Evolutionary conservation across 2,329 filamentous ascomycete species (phyloP), one percentile per base, ranked within the genome.

Genomic region (Colletotrichum sp.): DNA sequence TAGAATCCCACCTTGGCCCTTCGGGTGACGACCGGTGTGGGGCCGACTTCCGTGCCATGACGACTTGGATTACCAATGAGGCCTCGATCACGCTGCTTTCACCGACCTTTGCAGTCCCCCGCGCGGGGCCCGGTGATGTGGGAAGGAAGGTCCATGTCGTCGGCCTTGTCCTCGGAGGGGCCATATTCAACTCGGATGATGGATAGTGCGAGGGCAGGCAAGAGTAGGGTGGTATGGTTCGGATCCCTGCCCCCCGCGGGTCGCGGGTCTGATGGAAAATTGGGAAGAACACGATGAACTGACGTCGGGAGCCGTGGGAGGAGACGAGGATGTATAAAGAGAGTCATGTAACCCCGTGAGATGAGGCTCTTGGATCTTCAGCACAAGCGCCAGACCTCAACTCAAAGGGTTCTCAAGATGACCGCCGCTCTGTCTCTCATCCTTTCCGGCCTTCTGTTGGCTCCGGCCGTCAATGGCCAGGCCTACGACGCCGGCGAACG

Each of bases 361-460:
- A 34, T 61, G 49, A 29, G 16, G 5, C 44, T 69, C 36, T 52
- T 6, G 57, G 29, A 61, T 69, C 63, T 36, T 44, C 73, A 76
- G 70, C 65, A 73, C 70, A 73, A 69, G 74, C 74, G 70, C 65
- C 57, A 64, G 64, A 62, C 30, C 65, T 73, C 74, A 69, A 25
- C 63, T 65, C 32, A 49, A 69, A 61, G 62, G 70, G 64, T 52
- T 62, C 49, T 73, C 29, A 78, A 79, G 59, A 68, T 80, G 65
- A 72, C 75, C 34, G 77, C 80, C 52, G 72, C 78, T 63, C 71
- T 89, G 95, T 66, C 75, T 85, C 62, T 82, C 82, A 27, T 95
- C 64, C 75, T 85, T 39, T 82, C 83, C n/a, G 79, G 82, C 77
- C 79, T 84, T n/a, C 65, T 84, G 77, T 79, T 82, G 63, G 78